Evolutionary conservation across 345 rosid species (phyloP).

Genomic region (Odontarrhena argentea): DNA sequence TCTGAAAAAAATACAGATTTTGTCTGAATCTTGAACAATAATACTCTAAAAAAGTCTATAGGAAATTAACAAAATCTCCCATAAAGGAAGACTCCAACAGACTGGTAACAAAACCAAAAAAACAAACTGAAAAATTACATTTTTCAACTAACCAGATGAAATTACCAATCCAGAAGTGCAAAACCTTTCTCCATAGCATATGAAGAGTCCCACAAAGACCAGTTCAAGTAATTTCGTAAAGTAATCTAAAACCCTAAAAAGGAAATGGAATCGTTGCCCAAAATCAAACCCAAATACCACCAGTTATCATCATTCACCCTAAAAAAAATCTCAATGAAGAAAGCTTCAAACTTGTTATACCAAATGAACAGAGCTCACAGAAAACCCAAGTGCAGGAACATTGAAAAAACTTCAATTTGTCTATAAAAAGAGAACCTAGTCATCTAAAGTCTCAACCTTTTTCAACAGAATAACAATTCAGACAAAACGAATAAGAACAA

Average conservation of each 20-base stretch:
- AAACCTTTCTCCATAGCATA: constrained; percentile 3
- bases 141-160: constrained; percentile 8
- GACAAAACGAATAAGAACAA: constrained; percentile 12
- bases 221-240: not conserved
- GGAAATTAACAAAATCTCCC: constrained; percentile 23
- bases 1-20: constrained; percentile 35
- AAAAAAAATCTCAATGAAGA: constrained; percentile 24
- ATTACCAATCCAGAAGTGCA: not conserved
- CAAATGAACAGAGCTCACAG: constrained; percentile 3
- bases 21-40: constrained; percentile 51
- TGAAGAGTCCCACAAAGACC: constrained; percentile 1
- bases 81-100: constrained; percentile 1
- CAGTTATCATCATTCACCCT: not conserved
- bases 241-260: constrained; percentile 27
- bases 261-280: not conserved
- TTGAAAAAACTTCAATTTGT: not conserved
- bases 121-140: not conserved
- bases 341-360: constrained; percentile 2
- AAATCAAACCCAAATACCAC: constrained; percentile 1
- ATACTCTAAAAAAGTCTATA: constrained; percentile 30
- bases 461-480: not conserved
- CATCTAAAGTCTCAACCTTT: constrained; percentile 26
- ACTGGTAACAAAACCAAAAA: not conserved
- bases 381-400: constrained; percentile 2
- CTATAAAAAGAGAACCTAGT: not conserved